Conservation (phyloP, 208 protist genomes). For the Leishmania guyanensis region DNA sequence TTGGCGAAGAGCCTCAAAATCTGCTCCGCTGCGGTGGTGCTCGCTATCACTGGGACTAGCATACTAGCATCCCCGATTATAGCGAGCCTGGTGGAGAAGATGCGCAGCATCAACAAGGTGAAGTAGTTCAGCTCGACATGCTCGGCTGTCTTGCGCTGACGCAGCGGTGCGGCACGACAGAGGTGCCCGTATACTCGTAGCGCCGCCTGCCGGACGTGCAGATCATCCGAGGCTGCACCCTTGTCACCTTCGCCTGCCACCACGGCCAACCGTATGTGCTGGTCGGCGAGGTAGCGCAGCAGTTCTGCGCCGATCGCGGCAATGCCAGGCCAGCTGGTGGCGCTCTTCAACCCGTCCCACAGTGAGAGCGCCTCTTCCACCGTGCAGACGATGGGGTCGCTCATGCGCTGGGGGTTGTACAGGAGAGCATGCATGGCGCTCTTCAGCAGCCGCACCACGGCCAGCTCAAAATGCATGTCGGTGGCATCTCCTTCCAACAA, state of each 20-base stretch:
- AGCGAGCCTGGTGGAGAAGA: constrained; percentile 6
- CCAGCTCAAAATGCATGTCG: constrained; percentile 40
- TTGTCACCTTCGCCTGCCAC: neutral
- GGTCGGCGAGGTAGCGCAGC: constrained; percentile 28
- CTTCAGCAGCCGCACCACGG: constrained; percentile 55
- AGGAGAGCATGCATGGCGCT: constrained; percentile 53
- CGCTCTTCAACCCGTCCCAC: constrained; percentile 38
- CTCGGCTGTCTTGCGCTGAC: constrained; percentile 17
- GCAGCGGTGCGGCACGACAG: constrained; percentile 9
- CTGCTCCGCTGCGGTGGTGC: constrained; percentile 20
- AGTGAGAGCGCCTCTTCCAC: constrained; percentile 43
- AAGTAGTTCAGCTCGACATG: constrained; percentile 20
- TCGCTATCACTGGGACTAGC: constrained; percentile 17
- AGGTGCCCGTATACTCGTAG: constrained; percentile 23
- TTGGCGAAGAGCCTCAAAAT: constrained; percentile 27
- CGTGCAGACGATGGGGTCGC: constrained; percentile 8
- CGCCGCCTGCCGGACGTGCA: constrained; percentile 11
- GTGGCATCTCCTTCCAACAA: constrained; percentile 1
- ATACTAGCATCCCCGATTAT: neutral
- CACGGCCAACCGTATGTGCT: constrained; percentile 11
- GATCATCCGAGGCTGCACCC: neutral
- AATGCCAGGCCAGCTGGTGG: constrained; percentile 40
- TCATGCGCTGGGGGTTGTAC: constrained; percentile 16
- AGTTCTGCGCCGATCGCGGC: constrained; percentile 46
- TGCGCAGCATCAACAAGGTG: constrained; percentile 18